phyloP scores from a whole-genome alignment of 768 basidiomycete genomes.

The Trametes sanguinea region DNA sequence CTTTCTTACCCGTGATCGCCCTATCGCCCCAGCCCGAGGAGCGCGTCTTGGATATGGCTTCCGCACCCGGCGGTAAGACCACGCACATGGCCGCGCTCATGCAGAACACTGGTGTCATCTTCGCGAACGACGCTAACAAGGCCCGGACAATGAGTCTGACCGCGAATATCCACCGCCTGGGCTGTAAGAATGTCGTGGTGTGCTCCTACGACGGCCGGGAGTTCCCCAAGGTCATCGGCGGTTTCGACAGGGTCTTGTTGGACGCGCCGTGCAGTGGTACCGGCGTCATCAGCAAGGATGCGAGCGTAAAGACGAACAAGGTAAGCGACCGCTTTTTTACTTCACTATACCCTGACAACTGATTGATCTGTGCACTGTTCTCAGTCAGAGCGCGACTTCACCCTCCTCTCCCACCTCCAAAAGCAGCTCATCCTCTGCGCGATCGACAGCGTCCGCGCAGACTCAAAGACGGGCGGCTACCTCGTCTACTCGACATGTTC shows the following conservation, averaged over 20 bases:
- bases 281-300: constrained; percentile 97
- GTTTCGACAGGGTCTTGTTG: constrained; percentile 94
- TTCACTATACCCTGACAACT: constrained; percentile 1
- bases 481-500: constrained; percentile 99
- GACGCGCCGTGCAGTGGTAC: constrained; percentile 99
- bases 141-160: constrained; percentile 93
- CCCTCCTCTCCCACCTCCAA: constrained; percentile 93
- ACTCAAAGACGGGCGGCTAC: constrained; percentile 89
- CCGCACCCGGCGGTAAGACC: constrained; percentile 97
- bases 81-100: constrained; percentile 96
- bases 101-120: constrained; percentile 97
- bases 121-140: constrained; percentile 97
- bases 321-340: constrained; percentile 42
- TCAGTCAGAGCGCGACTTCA: constrained; percentile 94
- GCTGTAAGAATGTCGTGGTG: constrained; percentile 97
- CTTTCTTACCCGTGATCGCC: constrained; percentile 98
- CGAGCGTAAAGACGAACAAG: constrained; percentile 98
- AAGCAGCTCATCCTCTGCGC: constrained; percentile 98
- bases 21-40: constrained; percentile 91
- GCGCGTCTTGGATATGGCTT: constrained; percentile 97
- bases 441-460: constrained; percentile 90
- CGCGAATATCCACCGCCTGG: constrained; percentile 94
- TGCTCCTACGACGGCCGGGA: constrained; percentile 97
- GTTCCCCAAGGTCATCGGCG: constrained; percentile 98
- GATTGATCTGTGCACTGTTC: background rate